phyloP scores from a whole-genome alignment of 116 monocot genomes.

The Dioscorea cayenensis region DNA sequence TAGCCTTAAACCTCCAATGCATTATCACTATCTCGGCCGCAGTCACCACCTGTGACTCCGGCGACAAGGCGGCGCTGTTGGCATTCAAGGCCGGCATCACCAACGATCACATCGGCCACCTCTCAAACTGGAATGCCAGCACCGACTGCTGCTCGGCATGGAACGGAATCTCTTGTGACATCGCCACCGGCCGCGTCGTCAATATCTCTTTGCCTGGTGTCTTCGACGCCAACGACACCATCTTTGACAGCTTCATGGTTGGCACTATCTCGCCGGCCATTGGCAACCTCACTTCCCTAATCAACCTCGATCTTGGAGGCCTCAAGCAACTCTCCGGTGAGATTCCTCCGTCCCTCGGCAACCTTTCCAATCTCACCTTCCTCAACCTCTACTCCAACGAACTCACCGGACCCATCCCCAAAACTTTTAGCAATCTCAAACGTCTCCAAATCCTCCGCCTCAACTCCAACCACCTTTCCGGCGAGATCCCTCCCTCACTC shows the following conservation, averaged over 20 bases:
- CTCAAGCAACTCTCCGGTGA: constrained; percentile 18
- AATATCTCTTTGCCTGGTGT: constrained; percentile 21
- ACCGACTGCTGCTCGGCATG: constrained; percentile 28
- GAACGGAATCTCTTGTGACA: constrained; percentile 32
- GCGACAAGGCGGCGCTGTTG: constrained; percentile 22
- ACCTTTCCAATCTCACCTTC: constrained; percentile 1
- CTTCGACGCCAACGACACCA: constrained; percentile 4
- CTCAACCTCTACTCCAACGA: background rate
- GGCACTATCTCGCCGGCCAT: constrained; percentile 29
- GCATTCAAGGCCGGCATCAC: constrained; percentile 33
- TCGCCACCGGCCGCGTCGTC: constrained; percentile 15
- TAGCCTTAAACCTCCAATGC: background rate
- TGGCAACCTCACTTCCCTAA: constrained; percentile 19
- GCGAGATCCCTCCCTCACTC: background rate
- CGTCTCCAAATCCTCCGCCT: background rate
- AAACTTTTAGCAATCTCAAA: background rate
- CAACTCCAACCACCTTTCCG: background rate
- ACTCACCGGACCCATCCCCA: background rate
- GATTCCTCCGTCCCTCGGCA: constrained; percentile 15
- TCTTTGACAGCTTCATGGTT: constrained; percentile 11
- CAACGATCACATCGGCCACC: constrained; percentile 21
- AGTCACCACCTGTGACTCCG: constrained; percentile 17
- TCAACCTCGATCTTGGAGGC: constrained; percentile 4
- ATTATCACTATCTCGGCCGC: background rate
- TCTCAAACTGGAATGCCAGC: constrained; percentile 22